Base-by-base conservation (phyloP, 2,329 filamentous ascomycete genomes). In the Lecanicillium sp. region DNA sequence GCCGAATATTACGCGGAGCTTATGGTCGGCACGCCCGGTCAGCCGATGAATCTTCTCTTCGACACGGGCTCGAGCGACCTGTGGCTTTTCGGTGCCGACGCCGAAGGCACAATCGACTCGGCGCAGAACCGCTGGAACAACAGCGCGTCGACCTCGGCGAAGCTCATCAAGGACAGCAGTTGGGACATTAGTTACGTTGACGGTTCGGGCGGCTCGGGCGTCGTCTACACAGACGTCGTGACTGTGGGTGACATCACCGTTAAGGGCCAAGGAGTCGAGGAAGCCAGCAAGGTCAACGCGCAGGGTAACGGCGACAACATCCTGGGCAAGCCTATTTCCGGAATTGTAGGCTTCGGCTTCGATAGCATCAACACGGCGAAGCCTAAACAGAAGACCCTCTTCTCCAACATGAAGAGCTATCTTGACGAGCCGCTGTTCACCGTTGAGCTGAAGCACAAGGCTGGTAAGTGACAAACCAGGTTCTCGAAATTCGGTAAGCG, bases 381-480 rank as follows among this genome's bases (percentile, higher is more conserved):
- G 41, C 71, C 71, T 3, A 52, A 60, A 46, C 70, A 74, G 52
- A 67, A 66, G 49, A 75, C 71, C 0, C 73, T 70, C 32, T 69
- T 69, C 48, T 64, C 64, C 43, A 69, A 63, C 23, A 58, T 59
- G 19, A 47, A 52, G 17, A 26, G 50, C 0, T 47, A 43, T 17
- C 52, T 64, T 2, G 46, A 52, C n/a, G 21, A 46, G 1, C 46
- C 52, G 1, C 67, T 90, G 33, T 86, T 90, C 66, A 87, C 85
- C 0, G 84, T 83, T 20, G 75, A 84, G 52, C 71, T 91, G 36
- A 78, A 79, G 58, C 73, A 77, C 53, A 71, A 58, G 30, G 52
- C 57, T 11, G 54, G 62, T 58, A 51, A 23, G 53, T 50, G n/a
- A n/a, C n/a, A n/a, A n/a, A 26, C 29, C 15, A 17, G 5, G 20